Base-by-base conservation (phyloP, 2,329 filamentous ascomycete genomes). In the Pseudopithomyces maydicus region DNA sequence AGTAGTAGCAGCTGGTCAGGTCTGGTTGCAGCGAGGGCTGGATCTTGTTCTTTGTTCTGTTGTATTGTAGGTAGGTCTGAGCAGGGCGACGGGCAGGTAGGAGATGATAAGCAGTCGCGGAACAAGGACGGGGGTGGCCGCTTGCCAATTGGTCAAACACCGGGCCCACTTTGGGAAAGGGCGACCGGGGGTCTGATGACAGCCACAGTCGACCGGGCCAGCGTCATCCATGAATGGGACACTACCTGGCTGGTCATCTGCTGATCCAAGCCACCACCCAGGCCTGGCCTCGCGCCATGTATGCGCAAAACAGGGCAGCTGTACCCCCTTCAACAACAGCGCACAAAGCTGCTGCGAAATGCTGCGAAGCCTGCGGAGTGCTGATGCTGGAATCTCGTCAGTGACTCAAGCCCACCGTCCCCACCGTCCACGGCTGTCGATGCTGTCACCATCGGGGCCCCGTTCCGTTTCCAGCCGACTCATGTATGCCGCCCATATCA, bases 381-480 rank as follows among this genome's bases (percentile, higher is more conserved):
- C 38, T 51, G 48, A 22, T 51, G 48, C 26, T 33, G 23, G 15
- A 22, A 42, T 42, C n/a, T 52, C 32, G 29, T 41, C 50, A 29
- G 26, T 29, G 26, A 29, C 5, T 29, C 26, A 36, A 29, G 41
- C 12, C 39, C 6, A n/a, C 14, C 38, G 10, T n/a, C 17, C 36
- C 17, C 15, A 22, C 23, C 3, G 56, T 41, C 12, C 6, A 23
- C 23, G n/a, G 19, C 29, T 4, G 7, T 50, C 47, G 47, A 32
- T 50, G 47, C 35, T 29, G 47, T 50, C 47, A 50, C 35, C 17
- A 50, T 35, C 14, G 46, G 26, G 19, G 50, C 52, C 49, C 55
- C 44, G 52, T 56, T 70, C 70, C 69, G 68, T 64, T 58, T 56
- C 59, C 67, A 66, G 63, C 70, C 71, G 70, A 70, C 54, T 61